Evolutionary conservation across 2,329 filamentous ascomycete species (phyloP), one percentile per base, ranked within the genome.

Genomic region (Periconia digitata): DNA sequence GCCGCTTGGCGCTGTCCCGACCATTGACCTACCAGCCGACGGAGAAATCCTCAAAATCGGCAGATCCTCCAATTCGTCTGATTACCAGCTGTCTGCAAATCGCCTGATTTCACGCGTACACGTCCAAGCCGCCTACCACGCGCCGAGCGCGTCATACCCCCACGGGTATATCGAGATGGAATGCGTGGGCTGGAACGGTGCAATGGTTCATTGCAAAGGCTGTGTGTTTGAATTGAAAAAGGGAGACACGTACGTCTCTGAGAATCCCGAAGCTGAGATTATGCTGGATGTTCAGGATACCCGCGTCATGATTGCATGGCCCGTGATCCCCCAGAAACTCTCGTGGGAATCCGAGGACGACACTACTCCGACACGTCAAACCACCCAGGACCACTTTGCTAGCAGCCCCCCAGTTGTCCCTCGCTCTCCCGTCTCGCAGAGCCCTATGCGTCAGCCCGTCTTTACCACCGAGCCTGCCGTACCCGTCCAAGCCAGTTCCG

Each of bases 271-370:
- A 57, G 85, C 85, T 16, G 91, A 95, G 63, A 91, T 99, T 70
- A 95, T 99, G 85, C 77, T 99, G 55, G 92, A 97, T 70, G 91
- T 97, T 36, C 90, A 96, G 63, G 92, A 95, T 67, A 86, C 91
- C 45, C 88, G 94, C 54, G 90, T 97, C 38, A 80, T 96, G 70
- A 77, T 99, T 53, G 84, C 86, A 66, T 97, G 94, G 92, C 94
- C 94, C n/a, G 72, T 62, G 63, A 66, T 63, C 62, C 92, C 94
- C 15, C 72, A 59, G 59, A 74, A 81, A 53, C 50, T 63, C 15
- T 64, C 66, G 7, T 71, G 64, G 75, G 70, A 76, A 66, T 70
- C 80, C 72, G 66, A 70, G 39, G 91, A 87, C 80, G 89, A 92
- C 37, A 64, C 67, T 23, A 70, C 66, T 15, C 68, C 69, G 6